These are phyloP conservation scores for Colletotrichum orchidophilum DNA, from an alignment of 2,329 filamentous ascomycete species.

Conservation along the genomic window DNA sequence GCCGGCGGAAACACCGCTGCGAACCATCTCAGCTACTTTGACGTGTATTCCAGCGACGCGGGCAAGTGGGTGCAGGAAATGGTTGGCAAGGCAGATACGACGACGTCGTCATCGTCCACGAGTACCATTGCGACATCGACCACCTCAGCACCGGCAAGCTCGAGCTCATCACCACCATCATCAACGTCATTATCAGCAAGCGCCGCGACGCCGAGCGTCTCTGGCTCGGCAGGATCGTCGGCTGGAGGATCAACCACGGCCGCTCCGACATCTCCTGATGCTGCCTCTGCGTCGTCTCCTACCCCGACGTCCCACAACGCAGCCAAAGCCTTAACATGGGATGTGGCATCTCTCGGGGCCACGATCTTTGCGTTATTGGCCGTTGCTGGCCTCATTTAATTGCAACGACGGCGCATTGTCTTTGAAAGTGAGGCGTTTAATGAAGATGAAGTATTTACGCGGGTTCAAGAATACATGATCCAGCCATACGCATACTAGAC, in stretches of 20 bases:
- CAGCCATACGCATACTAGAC: neutral
- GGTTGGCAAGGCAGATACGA: neutral
- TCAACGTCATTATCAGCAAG: too few species aligned
- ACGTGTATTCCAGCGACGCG: conserved; percentile 21
- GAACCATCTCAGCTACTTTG: conserved; percentile 47
- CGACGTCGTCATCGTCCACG: conserved; percentile 5
- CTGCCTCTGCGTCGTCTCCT: neutral
- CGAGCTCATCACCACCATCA: neutral
- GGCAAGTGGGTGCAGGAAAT: conserved; percentile 28
- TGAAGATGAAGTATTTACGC: neutral
- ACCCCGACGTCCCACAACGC: neutral
- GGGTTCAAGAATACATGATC: neutral
- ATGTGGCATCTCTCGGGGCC: neutral
- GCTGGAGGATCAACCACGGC: neutral
- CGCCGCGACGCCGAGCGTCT: neutral
- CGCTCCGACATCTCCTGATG: neutral
- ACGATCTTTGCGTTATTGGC: neutral
- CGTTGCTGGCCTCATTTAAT: neutral
- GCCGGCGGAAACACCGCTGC: conserved; percentile 44
- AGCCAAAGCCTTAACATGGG: neutral
- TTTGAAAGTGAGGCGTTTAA: neutral
- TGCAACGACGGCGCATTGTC: neutral
- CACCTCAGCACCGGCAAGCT: neutral
- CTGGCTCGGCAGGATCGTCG: neutral
- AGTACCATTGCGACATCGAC: neutral